phyloP scores from a whole-genome alignment of 1,139 yeast species.

The Protomyces inundatus region DNA sequence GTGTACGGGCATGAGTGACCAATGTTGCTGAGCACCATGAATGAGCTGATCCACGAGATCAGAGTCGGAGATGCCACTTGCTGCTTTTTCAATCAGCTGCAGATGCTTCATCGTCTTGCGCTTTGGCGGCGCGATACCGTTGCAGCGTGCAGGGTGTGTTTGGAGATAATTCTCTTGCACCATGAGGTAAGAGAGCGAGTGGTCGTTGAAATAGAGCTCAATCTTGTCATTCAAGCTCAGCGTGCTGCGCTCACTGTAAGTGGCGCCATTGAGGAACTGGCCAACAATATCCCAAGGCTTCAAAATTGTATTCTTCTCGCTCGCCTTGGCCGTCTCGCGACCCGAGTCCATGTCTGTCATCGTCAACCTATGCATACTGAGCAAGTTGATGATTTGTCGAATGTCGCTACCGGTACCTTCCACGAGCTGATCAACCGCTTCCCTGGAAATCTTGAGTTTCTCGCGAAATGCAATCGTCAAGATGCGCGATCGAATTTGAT shows the following conservation, averaged over 20 bases:
- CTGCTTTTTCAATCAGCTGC: slow-evolving; percentile 65
- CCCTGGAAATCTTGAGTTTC: slow-evolving; percentile 70
- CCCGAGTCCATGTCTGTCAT: slow-evolving; percentile 54
- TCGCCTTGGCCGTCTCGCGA: slow-evolving; percentile 47
- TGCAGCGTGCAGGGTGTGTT: slow-evolving; percentile 44
- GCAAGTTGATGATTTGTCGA: slow-evolving; percentile 83
- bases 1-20: slow-evolving; percentile 92
- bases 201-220: slow-evolving; percentile 87
- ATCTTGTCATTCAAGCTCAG: slow-evolving; percentile 73
- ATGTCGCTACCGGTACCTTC: slow-evolving; percentile 85
- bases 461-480: slow-evolving; percentile 90
- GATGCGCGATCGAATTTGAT: slow-evolving; percentile 72
- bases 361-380: slow-evolving; percentile 76
- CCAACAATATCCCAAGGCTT: slow-evolving; percentile 89
- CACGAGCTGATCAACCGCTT: slow-evolving; percentile 76
- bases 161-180: slow-evolving; percentile 84
- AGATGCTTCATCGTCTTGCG: slow-evolving; percentile 45
- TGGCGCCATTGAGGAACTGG: slow-evolving; percentile 59
- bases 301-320: slow-evolving; percentile 86
- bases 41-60: slow-evolving; percentile 76
- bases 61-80: slow-evolving; percentile 75
- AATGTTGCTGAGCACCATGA: slow-evolving; percentile 87
- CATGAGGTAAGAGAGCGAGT: slow-evolving; percentile 92
- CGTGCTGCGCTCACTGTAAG: slow-evolving; percentile 50
- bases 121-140: slow-evolving; percentile 22